phyloP scores from a whole-genome alignment of 805 yeast genomes.

The Spathaspora sp. region DNA sequence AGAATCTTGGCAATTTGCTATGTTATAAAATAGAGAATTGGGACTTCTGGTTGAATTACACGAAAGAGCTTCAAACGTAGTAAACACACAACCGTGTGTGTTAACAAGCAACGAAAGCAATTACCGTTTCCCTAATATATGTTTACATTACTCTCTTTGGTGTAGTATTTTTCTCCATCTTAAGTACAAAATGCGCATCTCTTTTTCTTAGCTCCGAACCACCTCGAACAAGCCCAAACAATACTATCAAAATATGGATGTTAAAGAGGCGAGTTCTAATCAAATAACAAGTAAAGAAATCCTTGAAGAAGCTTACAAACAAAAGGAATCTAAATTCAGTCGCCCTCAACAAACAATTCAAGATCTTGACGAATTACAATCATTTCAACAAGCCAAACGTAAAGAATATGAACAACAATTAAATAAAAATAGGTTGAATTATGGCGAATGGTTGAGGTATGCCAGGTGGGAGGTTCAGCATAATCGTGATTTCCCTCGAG shows the following conservation, averaged over 20 bases:
- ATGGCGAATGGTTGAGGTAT: conserved; percentile 88
- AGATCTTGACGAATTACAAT: conserved; percentile 79
- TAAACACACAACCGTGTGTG: too few species aligned
- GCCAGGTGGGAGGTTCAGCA: conserved; percentile 79
- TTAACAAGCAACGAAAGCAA: too few species aligned
- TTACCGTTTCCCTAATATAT: too few species aligned
- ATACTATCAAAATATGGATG: neutral
- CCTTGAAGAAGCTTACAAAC: conserved; percentile 30
- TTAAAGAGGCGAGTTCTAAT: neutral
- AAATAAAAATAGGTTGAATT: conserved; percentile 75
- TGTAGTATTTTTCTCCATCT: neutral
- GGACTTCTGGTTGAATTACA: too few species aligned
- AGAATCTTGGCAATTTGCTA: neutral
- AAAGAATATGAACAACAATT: conserved; percentile 84
- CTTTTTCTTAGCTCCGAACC: neutral
- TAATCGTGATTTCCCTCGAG: conserved; percentile 73
- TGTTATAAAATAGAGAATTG: too few species aligned
- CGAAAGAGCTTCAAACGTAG: too few species aligned
- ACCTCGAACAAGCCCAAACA: neutral
- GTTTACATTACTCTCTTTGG: neutral
- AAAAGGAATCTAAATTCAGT: conserved; percentile 19
- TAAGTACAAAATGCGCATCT: neutral
- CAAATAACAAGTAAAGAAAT: conserved; percentile 37
- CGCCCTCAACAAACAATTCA: conserved; percentile 35
- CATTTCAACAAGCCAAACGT: conserved; percentile 72